These are phyloP conservation scores for Cyberlindnera amylophila DNA, from an alignment of 805 yeast species.

Conservation along the genomic window DNA sequence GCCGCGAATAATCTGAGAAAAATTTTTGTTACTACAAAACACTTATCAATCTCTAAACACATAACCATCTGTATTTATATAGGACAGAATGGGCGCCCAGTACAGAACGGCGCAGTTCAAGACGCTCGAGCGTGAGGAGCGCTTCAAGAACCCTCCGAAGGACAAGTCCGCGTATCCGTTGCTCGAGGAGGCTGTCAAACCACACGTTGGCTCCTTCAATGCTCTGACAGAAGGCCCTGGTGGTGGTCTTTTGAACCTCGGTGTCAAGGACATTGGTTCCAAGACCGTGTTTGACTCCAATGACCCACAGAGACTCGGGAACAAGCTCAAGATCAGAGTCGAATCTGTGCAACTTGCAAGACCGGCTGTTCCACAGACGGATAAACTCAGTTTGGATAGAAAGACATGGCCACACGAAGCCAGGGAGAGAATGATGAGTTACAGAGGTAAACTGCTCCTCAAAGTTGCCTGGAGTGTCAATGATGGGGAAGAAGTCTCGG, in stretches of 20 bases:
- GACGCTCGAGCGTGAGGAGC: conserved; percentile 83
- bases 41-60: no score
- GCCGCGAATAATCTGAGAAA: background rate
- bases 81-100: conserved; percentile 21
- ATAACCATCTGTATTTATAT: no score
- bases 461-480: conserved; percentile 85
- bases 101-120: conserved; percentile 41
- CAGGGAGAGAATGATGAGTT: conserved; percentile 84
- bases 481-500: conserved; percentile 76
- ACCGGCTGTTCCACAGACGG: conserved; percentile 70
- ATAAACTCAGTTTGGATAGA: conserved; percentile 73
- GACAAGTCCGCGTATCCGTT: conserved; percentile 80
- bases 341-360: conserved; percentile 84
- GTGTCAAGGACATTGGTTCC: conserved; percentile 83
- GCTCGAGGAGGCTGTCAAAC: conserved; percentile 84
- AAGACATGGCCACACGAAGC: conserved; percentile 81
- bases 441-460: conserved; percentile 72
- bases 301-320: conserved; percentile 70
- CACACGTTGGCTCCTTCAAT: conserved; percentile 95
- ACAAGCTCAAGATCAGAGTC: conserved; percentile 78
- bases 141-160: conserved; percentile 86
- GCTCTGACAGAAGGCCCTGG: conserved; percentile 86
- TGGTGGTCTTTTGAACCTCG: conserved; percentile 82
- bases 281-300: conserved; percentile 81
- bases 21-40: no score